Conservation (phyloP, 495 filamentous ascomycete species). For the Cairneyella variabilis region DNA sequence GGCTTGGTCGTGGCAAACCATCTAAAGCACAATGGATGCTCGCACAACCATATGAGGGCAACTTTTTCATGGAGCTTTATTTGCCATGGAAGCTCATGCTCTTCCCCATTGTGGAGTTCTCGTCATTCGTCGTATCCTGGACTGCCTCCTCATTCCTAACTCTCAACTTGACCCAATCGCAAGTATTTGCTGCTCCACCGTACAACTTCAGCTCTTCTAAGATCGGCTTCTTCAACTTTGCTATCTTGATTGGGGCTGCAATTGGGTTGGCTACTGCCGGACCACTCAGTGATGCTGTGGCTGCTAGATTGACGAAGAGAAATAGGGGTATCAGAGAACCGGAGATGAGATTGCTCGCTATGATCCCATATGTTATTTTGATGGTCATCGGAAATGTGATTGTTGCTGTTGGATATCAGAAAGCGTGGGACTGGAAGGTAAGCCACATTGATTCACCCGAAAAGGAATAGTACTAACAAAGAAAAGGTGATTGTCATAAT, state of each 20-base stretch:
- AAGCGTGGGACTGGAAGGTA: constrained; percentile 52
- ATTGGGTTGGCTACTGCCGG: constrained; percentile 48
- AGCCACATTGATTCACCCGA: constrained; percentile 32
- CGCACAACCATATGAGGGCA: constrained; percentile 35
- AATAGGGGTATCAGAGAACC: constrained; percentile 51
- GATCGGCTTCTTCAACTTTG: constrained; percentile 43
- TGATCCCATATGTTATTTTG: constrained; percentile 56
- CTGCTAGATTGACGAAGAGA: constrained; percentile 46
- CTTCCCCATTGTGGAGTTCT: constrained; percentile 62
- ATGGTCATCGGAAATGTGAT: constrained; percentile 59
- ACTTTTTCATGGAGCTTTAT: constrained; percentile 33
- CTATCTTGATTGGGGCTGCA: constrained; percentile 43
- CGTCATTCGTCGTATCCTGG: constrained; percentile 61
- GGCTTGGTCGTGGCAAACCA: constrained; percentile 50
- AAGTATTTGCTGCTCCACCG: constrained; percentile 57
- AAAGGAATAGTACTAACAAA: constrained; percentile 39
- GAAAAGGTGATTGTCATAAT: constrained; percentile 39
- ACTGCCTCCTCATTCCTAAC: constrained; percentile 54
- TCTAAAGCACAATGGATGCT: constrained; percentile 52
- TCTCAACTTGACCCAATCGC: constrained; percentile 58
- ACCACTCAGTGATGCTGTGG: constrained; percentile 43
- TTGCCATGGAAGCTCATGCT: constrained; percentile 57
- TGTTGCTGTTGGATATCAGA: constrained; percentile 55
- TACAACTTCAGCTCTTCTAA: constrained; percentile 48
- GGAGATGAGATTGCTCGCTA: constrained; percentile 51